Base-by-base conservation (phyloP, 768 basidiomycete genomes). In the Pleurotus tuber-regium region DNA sequence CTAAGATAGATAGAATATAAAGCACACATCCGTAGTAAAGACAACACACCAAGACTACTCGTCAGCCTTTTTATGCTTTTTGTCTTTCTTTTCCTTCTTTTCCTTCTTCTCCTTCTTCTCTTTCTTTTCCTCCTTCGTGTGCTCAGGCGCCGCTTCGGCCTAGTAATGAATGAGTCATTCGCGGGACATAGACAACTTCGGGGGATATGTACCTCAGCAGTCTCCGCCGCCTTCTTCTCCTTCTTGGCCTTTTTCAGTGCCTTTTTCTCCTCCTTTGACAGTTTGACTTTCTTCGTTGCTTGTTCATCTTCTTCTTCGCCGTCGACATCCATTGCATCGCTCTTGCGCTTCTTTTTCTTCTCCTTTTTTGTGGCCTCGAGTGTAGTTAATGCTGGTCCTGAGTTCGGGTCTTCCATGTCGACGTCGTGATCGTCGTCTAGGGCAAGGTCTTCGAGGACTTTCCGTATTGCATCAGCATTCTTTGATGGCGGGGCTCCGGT, bases 391-490 rank as follows among this genome's bases (percentile, higher is more conserved):
- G 69, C 68, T 2, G 77, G 75, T 24, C 71, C 75, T 9, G 74
- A 76, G 63, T 70, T 75, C 9, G 74, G 75, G 19, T 73, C 74
- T 19, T 18, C 43, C 53, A 49, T 54, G 24, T 61, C 58, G 14
- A 76, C 77, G 16, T 80, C 80, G 4, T 77, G 76, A 0, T 76
- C 80, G 1, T 78, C 79, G 6, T 89, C 90, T 16, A 87, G 64
- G 5, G 80, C 83, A 35, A 96, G 82, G 49, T 79, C 78, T n/a
- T 89, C 83, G 54, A 95, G 62, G 14, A 95, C 94, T 66, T 88
- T 91, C 56, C 86, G 83, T 55, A 97, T 93, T n/a, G 87, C 89
- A 55, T 96, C 94, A 21, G 90, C 79, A 51, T 91, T 97, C 74
- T 94, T 98, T 23, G 83, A 81, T 18, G 95, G 95, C 7, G 93